phyloP scores from a whole-genome alignment of 164 flowering plant genomes.

The Brasenia schreberi region DNA sequence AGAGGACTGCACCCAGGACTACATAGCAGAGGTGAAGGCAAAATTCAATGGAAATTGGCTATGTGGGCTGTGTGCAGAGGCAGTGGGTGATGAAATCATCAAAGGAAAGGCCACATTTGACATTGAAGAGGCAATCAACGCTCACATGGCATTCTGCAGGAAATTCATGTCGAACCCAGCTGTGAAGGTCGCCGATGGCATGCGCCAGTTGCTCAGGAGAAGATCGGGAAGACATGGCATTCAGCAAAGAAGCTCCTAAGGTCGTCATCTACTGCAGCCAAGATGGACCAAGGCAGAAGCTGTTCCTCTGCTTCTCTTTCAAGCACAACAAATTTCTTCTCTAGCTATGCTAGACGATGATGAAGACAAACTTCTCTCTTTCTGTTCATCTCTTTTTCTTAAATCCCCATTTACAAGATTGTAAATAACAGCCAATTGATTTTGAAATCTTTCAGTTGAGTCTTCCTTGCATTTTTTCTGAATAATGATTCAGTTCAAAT shows the following conservation, averaged over 20 bases:
- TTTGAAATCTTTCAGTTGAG: too few species aligned
- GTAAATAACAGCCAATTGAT: too few species aligned
- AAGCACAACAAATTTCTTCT: background rate
- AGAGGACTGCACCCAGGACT: constrained; percentile 91
- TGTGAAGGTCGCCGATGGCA: constrained; percentile 58
- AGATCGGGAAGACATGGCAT: constrained; percentile 36
- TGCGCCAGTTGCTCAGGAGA: constrained; percentile 68
- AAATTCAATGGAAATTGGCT: constrained; percentile 87
- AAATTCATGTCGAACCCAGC: constrained; percentile 62
- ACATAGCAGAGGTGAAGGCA: constrained; percentile 53
- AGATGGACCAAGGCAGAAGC: background rate
- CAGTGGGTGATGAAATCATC: constrained; percentile 64
- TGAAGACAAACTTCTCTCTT: background rate
- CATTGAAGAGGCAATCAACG: constrained; percentile 58
- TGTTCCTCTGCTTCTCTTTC: background rate
- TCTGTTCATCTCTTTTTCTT: background rate
- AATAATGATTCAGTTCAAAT: too few species aligned
- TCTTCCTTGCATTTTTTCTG: too few species aligned
- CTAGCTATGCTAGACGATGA: background rate
- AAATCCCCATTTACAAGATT: background rate
- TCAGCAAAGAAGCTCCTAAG: constrained; percentile 39
- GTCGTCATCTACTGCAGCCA: constrained; percentile 41
- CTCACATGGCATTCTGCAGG: constrained; percentile 65
- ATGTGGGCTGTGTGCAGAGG: constrained; percentile 90
- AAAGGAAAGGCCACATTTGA: constrained; percentile 24